Evolutionary conservation across 2,329 filamentous ascomycete species (phyloP).

Genomic region (Exophiala sp.): DNA sequence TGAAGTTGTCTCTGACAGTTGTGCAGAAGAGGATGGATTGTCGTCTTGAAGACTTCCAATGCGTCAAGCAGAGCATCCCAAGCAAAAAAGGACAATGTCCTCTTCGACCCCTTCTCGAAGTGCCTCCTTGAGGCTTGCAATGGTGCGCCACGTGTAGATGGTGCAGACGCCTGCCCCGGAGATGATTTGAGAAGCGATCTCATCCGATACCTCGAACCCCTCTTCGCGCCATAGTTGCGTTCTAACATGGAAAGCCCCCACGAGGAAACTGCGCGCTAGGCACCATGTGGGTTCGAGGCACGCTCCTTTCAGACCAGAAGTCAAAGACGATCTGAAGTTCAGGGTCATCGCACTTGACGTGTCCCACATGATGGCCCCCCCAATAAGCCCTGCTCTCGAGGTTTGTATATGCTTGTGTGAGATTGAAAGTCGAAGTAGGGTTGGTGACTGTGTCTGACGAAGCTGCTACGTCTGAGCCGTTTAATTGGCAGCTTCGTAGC

Average conservation of each 20-base stretch:
- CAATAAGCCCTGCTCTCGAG: slow-evolving; percentile 39
- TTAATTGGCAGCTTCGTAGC: slow-evolving; percentile 38
- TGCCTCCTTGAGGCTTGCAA: slow-evolving; percentile 31
- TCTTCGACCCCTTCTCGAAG: slow-evolving; percentile 32
- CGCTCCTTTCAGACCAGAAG: slow-evolving; percentile 34
- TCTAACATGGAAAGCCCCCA: slow-evolving; percentile 22
- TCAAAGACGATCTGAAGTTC: slow-evolving; percentile 37
- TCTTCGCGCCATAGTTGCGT: slow-evolving; percentile 28
- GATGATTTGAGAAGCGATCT: slow-evolving; percentile 31
- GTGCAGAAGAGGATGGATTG: slow-evolving; percentile 26
- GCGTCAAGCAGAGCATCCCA: slow-evolving; percentile 17
- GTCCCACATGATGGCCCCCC: slow-evolving; percentile 40
- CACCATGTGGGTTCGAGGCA: slow-evolving; percentile 29
- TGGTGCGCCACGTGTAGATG: slow-evolving; percentile 30
- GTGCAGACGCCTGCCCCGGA: slow-evolving; percentile 30
- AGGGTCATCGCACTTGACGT: slow-evolving; percentile 39
- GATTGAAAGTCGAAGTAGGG: slow-evolving; percentile 11
- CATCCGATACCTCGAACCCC: slow-evolving; percentile 28
- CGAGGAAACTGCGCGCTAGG: slow-evolving; percentile 29
- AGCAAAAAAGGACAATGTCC: slow-evolving; percentile 24
- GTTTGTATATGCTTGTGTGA: slow-evolving; percentile 30
- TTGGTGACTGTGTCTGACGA: slow-evolving; percentile 10
- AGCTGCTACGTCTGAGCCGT: slow-evolving; percentile 27
- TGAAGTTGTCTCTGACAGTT: slow-evolving; percentile 30
- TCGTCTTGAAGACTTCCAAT: slow-evolving; percentile 28